Evolutionary conservation across 164 flowering plant genomes (phyloP), one percentile per base, ranked within the genome.

Genomic region (Magnolia sinica): DNA sequence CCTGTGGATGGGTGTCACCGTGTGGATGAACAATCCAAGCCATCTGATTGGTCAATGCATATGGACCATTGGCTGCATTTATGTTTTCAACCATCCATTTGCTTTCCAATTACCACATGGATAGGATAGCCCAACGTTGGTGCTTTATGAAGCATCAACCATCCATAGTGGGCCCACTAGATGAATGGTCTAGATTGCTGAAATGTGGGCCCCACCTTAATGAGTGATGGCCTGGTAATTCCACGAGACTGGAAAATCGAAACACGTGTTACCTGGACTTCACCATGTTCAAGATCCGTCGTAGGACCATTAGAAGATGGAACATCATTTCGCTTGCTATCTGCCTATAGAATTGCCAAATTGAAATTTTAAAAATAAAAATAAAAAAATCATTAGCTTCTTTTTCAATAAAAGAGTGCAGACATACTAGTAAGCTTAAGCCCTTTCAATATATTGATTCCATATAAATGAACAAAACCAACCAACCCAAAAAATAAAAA

Each of bases 211-310:
- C 61, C 18, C 61, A 55, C 61, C 18, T 55, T 29, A 29, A 73
- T 45, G 50, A 72, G 37, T 66, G 19, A 58, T 74, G 68, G 64
- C 11, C 10, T 4, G 18, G 13, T 29, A 67, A 24, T n/a, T 51
- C 16, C 49, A 27, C 24, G 5, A 27, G 74, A 70, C 27, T 14
- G 14, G 49, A 45, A 55, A 65, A 24, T 27, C 20, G 10, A 49
- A 70, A 29, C 22, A 7, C 14, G 29, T 52, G 76, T 78, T 75
- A 92, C 97, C 87, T 89, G 92, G 10, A 89, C 86, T 7, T 91
- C 92, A 27, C 98, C 98, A 74, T 82, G 91, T 80, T 93, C 95
- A 76, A 90, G 91, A 86, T 90, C 96, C 50, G 90, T 80, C 72
- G 68, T 45, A 23, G 72, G 82, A 73, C 77, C 82, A 77, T 85